A percentile compares a stretch with the other conserved stretches of the same genome.
Conservation (phyloP, 495 filamentous ascomycete genomes). For the Penicillium taxi region DNA sequence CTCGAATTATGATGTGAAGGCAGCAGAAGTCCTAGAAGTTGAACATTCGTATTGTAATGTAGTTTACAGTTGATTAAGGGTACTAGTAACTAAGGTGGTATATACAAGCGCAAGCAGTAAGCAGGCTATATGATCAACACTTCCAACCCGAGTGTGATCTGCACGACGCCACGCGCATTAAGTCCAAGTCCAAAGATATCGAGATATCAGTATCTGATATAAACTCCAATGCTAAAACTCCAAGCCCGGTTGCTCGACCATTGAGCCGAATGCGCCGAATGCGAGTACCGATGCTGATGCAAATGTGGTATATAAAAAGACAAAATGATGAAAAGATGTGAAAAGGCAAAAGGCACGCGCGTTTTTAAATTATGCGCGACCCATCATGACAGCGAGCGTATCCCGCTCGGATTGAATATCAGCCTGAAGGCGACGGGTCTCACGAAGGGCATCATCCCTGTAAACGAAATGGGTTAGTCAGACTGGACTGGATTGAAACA, state of each 20-base stretch:
- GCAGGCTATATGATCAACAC: too few species aligned
- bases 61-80: too few species aligned
- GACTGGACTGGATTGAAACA: slow-evolving; percentile 5
- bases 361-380: slow-evolving; percentile 6
- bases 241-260: slow-evolving; percentile 1
- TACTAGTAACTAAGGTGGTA: too few species aligned
- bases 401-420: slow-evolving; percentile 53
- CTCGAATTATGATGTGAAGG: too few species aligned
- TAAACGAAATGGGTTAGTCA: slow-evolving; percentile 9
- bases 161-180: slow-evolving; percentile 11
- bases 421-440: slow-evolving; percentile 68
- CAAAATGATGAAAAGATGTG: slow-evolving; percentile 1
- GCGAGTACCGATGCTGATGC: slow-evolving; percentile 17
- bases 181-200: slow-evolving; percentile 1
- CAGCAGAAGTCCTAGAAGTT: too few species aligned
- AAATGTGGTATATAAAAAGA: slow-evolving; percentile 21
- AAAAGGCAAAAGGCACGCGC: slow-evolving; percentile 1
- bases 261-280: slow-evolving; percentile 4
- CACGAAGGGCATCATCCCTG: slow-evolving; percentile 77
- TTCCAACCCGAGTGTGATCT: slow-evolving; percentile 3
- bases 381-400: slow-evolving; percentile 41
- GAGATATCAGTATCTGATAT: slow-evolving; percentile 1
- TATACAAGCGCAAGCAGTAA: too few species aligned
- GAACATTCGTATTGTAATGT: too few species aligned
- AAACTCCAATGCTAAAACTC: slow-evolving; percentile 6